Conservation (phyloP, 345 rosid genomes). For the Ceriops zippeliana region DNA sequence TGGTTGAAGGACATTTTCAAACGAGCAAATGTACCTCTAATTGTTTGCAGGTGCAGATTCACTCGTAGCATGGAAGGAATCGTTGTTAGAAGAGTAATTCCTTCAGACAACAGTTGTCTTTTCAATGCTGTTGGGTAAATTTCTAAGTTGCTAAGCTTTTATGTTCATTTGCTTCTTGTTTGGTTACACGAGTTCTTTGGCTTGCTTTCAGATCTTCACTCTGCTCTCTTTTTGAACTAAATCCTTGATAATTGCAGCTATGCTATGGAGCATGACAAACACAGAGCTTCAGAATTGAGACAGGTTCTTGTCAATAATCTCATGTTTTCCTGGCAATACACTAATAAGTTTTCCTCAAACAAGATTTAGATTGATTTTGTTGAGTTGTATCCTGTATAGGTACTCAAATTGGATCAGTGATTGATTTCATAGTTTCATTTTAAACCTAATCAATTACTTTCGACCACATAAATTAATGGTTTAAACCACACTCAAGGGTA, state of each 20-base stretch:
- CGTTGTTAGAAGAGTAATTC: slow-evolving; percentile 79
- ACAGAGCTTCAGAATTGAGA: slow-evolving; percentile 47
- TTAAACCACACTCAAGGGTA: too few species aligned
- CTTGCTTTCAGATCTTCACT: neutral
- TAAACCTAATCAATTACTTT: too few species aligned
- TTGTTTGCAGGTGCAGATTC: slow-evolving; percentile 13
- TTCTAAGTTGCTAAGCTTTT: neutral
- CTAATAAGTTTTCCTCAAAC: neutral
- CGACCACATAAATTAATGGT: too few species aligned
- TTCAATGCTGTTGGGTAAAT: slow-evolving; percentile 87
- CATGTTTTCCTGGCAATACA: neutral
- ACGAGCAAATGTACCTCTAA: neutral
- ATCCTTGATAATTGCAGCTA: slow-evolving; percentile 42
- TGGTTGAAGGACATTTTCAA: neutral
- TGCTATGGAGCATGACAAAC: slow-evolving; percentile 80
- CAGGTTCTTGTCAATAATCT: slow-evolving; percentile 31
- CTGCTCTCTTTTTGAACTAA: neutral
- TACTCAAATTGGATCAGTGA: too few species aligned
- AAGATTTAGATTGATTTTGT: neutral
- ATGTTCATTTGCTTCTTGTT: neutral
- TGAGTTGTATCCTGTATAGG: too few species aligned
- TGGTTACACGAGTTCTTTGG: neutral
- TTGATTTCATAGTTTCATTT: too few species aligned
- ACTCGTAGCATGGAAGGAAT: slow-evolving; percentile 47
- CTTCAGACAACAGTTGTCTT: slow-evolving; percentile 95